phyloP scores from a whole-genome alignment of 1,139 yeast species.

The Suhomyces bribrorum region DNA sequence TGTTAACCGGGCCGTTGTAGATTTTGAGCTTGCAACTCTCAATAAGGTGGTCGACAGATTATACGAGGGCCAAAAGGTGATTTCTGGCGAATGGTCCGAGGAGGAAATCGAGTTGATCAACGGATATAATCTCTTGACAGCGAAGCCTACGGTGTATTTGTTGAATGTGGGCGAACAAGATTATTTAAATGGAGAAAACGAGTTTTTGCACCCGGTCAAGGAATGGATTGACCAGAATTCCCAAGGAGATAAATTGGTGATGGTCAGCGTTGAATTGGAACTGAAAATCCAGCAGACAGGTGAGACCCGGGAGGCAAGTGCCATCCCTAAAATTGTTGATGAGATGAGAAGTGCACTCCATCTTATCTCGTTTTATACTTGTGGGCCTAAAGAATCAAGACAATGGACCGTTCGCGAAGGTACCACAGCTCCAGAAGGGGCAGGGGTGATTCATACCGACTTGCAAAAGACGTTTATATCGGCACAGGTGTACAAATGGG shows the following conservation, averaged over 20 bases:
- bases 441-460: slow-evolving; percentile 91
- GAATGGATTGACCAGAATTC: slow-evolving; percentile 58
- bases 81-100: slow-evolving; percentile 44
- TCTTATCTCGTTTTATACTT: slow-evolving; percentile 84
- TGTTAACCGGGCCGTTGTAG: slow-evolving; percentile 28
- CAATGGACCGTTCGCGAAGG: slow-evolving; percentile 89
- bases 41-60: slow-evolving; percentile 51
- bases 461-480: slow-evolving; percentile 78
- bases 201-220: slow-evolving; percentile 43
- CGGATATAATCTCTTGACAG: slow-evolving; percentile 61
- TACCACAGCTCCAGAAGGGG: slow-evolving; percentile 86
- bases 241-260: slow-evolving; percentile 53
- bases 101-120: slow-evolving; percentile 61
- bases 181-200: slow-evolving; percentile 45
- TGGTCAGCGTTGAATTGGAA: slow-evolving; percentile 65
- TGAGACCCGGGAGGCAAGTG: slow-evolving; percentile 23
- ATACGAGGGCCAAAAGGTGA: slow-evolving; percentile 60
- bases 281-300: slow-evolving; percentile 32
- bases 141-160: slow-evolving; percentile 67
- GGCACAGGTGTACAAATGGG: slow-evolving; percentile 85
- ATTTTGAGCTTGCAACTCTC: slow-evolving; percentile 48
- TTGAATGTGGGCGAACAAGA: slow-evolving; percentile 63
- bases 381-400: slow-evolving; percentile 86
- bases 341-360: slow-evolving; percentile 69
- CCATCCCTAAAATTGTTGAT: slow-evolving; percentile 49